A percentile compares a stretch with the other conserved stretches of the same genome.
These are phyloP conservation scores for Clitopilus passeckerianus DNA, from an alignment of 768 basidiomycete species.

Conservation along the genomic window DNA sequence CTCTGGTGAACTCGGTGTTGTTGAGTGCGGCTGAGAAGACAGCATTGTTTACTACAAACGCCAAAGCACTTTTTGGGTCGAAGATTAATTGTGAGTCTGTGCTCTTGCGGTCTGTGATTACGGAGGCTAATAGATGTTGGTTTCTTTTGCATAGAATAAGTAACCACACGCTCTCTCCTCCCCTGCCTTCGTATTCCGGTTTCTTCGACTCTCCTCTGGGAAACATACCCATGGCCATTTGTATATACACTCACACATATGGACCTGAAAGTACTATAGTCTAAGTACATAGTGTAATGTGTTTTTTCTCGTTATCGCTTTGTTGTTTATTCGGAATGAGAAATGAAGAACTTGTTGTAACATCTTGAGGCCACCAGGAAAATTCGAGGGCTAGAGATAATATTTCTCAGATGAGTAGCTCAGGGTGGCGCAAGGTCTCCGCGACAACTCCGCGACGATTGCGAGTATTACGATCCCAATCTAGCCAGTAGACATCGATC, in stretches of 20 bases:
- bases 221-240: background rate
- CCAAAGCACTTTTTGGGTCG: conserved; percentile 11
- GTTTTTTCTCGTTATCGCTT: background rate
- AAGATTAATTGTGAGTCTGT: conserved; percentile 11
- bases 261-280: background rate
- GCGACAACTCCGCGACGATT: no score
- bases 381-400: no score
- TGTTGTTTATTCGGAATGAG: background rate
- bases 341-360: background rate
- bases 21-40: conserved; percentile 10
- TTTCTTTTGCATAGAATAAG: conserved; percentile 1
- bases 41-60: conserved; percentile 13
- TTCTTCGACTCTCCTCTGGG: background rate
- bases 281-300: background rate
- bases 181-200: no score
- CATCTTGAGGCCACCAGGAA: conserved; percentile 5
- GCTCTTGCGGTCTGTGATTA: background rate
- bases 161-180: background rate
- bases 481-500: no score
- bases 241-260: background rate
- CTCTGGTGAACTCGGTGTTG: conserved; percentile 8
- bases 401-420: no score
- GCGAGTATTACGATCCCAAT: no score
- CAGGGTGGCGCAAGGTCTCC: no score
- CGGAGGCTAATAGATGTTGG: background rate